These are phyloP conservation scores for Patellaria atrata DNA, from an alignment of 495 filamentous ascomycete genomes.

Conservation along the genomic window DNA sequence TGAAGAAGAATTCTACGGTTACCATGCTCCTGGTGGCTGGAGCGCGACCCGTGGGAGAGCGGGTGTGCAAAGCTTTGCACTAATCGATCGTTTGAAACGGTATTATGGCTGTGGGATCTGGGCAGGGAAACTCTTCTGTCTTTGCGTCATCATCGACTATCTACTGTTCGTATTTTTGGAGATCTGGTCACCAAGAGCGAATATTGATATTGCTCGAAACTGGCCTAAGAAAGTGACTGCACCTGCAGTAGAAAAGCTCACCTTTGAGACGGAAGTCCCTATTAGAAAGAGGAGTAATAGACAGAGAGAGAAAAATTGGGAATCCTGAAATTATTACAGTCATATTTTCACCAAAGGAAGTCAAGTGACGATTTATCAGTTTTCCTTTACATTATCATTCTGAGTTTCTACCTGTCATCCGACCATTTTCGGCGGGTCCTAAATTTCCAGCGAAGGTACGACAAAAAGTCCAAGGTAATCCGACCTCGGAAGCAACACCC, in stretches of 20 bases:
- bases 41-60: constrained; percentile 59
- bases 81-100: constrained; percentile 86
- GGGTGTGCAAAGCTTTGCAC: constrained; percentile 64
- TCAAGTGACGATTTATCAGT: constrained; percentile 3
- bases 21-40: constrained; percentile 33
- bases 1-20: constrained; percentile 71
- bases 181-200: constrained; percentile 66
- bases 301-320: constrained; percentile 12
- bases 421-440: not conserved
- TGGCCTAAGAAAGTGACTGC: constrained; percentile 58
- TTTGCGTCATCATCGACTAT: constrained; percentile 90
- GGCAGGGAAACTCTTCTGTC: constrained; percentile 92
- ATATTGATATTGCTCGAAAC: constrained; percentile 75
- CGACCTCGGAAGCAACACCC: constrained; percentile 2
- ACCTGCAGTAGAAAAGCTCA: constrained; percentile 1
- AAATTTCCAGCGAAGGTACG: not conserved
- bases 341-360: not conserved
- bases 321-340: constrained; percentile 4
- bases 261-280: not conserved
- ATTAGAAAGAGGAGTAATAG: constrained; percentile 13
- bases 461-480: not conserved
- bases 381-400: too few relatives aligned
- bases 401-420: constrained; percentile 1
- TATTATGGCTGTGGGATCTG: constrained; percentile 99
- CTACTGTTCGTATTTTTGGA: constrained; percentile 77